Evolutionary conservation across 805 yeast genomes (phyloP), one percentile per base, ranked within the genome.

Genomic region (Candida quercuum): DNA sequence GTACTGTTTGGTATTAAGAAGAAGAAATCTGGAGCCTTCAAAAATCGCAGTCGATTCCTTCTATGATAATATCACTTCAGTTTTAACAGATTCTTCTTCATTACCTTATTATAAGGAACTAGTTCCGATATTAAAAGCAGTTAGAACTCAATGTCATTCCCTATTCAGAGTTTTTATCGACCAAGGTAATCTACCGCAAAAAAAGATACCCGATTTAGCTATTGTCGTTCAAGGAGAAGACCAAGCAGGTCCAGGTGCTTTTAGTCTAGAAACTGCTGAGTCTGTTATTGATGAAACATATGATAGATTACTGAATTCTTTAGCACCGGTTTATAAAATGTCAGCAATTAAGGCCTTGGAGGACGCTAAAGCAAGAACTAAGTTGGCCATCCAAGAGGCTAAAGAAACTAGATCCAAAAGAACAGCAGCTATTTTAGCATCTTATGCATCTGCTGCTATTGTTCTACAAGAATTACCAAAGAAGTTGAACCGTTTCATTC

Each of bases 181-280:
- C 35, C 74, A 70, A 23, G 96, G 91, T 5, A 83, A 81, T 57
- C 59, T 91, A 16, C 70, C 91, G 1, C 73, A 77, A 11, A 67
- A 73, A 16, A 82, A 81, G 54, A 58, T 87, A 5, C 97, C 97
- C 0, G 84, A 79, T 37, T 59, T 93, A 15, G 93, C 99, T 0
- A 80, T 88, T 5, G 78, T 89, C 9, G 96, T 91, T 4, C 91
- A 88, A 59, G 99, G 99, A 25, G 98, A 93, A 55, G 69, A 78
- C 1, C 95, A 86, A 42, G 95, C 97, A 2, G 97, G 96, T 2
- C 87, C 95, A 1, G 88, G 82, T 50, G 98, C 97, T 0, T 93
- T 93, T 61, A 76, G 87, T 13, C 57, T 93, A 28, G 83, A 74
- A 30, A 74, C 76, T 43, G 97, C 96, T 1, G 83, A 83, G 39